Percentiles rank a stretch among this genome's conserved stretches.
Evolutionary conservation across 331 rosid genomes (phyloP).

Genomic region (Saraca asoca): DNA sequence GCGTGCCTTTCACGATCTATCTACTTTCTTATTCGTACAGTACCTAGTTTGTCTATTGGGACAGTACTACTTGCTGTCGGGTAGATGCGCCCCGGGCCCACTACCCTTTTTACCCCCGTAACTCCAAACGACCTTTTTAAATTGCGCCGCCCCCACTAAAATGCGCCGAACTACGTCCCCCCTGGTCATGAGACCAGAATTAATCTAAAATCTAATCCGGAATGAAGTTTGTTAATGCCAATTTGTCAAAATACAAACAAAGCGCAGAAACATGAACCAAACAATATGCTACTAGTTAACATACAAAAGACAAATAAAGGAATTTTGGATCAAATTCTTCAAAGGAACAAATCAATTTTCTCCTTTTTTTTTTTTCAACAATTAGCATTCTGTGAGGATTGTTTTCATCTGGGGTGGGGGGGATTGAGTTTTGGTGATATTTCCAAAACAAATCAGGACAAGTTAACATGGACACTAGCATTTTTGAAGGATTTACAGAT

Average conservation of each 20-base stretch:
- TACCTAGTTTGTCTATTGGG: constrained; percentile 42
- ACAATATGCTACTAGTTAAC: no score
- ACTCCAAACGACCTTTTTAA: constrained; percentile 13
- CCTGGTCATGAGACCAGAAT: no score
- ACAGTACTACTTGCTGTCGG: constrained; percentile 41
- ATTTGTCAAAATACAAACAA: no score
- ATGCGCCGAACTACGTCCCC: no score
- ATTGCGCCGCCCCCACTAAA: neutral
- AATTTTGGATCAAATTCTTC: neutral
- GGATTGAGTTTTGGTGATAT: neutral
- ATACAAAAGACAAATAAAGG: neutral
- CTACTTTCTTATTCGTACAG: constrained; percentile 22
- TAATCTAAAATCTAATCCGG: no score
- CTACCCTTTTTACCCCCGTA: neutral
- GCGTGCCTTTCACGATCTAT: constrained; percentile 30
- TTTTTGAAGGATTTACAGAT: constrained; percentile 79
- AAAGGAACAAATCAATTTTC: neutral
- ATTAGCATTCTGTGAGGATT: neutral
- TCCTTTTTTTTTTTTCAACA: neutral
- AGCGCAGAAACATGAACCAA: neutral
- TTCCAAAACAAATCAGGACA: constrained; percentile 42
- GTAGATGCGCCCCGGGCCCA: constrained; percentile 41
- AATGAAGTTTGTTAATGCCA: neutral
- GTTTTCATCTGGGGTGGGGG: no score
- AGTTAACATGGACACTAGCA: constrained; percentile 76